phyloP scores from a whole-genome alignment of 768 basidiomycete species.

The Antrodiella citrinella region DNA sequence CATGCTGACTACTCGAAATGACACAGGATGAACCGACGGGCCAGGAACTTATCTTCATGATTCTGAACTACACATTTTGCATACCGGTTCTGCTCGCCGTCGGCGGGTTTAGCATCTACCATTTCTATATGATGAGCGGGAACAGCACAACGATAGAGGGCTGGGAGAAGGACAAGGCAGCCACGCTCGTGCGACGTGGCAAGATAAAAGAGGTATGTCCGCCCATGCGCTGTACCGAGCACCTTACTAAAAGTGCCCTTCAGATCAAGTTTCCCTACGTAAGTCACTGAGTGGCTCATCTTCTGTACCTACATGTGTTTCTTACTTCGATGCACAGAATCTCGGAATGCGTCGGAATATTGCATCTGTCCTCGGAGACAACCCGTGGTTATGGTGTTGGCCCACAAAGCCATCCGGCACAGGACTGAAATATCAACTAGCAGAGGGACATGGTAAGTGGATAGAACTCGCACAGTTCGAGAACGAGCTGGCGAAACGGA shows the following conservation, averaged over 20 bases:
- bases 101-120: conserved; percentile 89
- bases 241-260: background rate
- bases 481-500: conserved; percentile 3
- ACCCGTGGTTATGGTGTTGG: conserved; percentile 78
- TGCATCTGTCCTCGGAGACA: conserved; percentile 66
- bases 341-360: conserved; percentile 71
- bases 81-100: conserved; percentile 82
- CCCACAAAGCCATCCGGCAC: conserved; percentile 59
- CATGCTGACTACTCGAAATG: too few species aligned
- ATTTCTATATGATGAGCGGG: conserved; percentile 63
- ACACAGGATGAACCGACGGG: conserved; percentile 68
- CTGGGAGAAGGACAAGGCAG: conserved; percentile 96
- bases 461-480: conserved; percentile 27
- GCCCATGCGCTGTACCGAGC: conserved; percentile 7
- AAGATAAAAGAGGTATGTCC: conserved; percentile 66
- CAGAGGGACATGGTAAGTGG: conserved; percentile 71
- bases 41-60: conserved; percentile 71
- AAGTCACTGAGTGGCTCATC: conserved; percentile 24
- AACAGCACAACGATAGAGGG: conserved; percentile 97
- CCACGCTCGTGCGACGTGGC: conserved; percentile 75
- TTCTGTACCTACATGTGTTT: background rate
- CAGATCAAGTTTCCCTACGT: conserved; percentile 93
- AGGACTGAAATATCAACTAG: conserved; percentile 73
- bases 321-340: conserved; percentile 43
- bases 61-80: conserved; percentile 81